Percentiles rank a stretch among this genome's conserved stretches.
Conservation (phyloP, 2,329 filamentous ascomycete genomes). For the Arachnomyces sp. region DNA sequence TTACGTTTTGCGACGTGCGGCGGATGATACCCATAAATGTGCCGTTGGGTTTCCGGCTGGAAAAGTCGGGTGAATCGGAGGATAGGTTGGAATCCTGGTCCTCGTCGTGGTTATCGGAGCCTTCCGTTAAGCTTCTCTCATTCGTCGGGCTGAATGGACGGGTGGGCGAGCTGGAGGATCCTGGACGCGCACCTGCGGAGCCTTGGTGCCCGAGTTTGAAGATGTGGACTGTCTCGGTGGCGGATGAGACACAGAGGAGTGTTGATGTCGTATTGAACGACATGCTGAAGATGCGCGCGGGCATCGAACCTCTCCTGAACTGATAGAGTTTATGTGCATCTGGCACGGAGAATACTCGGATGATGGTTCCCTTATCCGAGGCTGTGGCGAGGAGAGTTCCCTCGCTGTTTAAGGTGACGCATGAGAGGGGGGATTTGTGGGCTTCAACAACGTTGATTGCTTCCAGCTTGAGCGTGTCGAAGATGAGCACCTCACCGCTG, state of each 20-base stretch:
- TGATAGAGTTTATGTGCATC: conserved; percentile 89
- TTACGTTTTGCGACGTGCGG: conserved; percentile 90
- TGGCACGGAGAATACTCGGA: conserved; percentile 88
- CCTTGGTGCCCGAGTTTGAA: conserved; percentile 61
- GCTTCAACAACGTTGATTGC: conserved; percentile 93
- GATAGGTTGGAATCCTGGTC: not conserved
- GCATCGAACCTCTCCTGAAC: conserved; percentile 90
- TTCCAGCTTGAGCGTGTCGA: conserved; percentile 80
- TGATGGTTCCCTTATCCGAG: conserved; percentile 95
- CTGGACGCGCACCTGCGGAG: conserved; percentile 7
- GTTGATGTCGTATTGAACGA: conserved; percentile 94
- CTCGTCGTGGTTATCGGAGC: conserved; percentile 7
- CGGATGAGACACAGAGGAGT: conserved; percentile 87
- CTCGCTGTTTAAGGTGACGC: conserved; percentile 83
- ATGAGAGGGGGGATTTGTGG: conserved; percentile 83
- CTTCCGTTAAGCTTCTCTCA: conserved; percentile 20
- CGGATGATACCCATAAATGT: conserved; percentile 84
- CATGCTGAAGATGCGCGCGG: conserved; percentile 95
- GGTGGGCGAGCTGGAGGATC: conserved; percentile 19
- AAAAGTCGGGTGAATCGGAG: conserved; percentile 19
- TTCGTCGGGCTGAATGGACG: conserved; percentile 6
- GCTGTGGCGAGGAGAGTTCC: conserved; percentile 87
- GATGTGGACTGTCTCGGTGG: conserved; percentile 92
- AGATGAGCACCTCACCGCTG: conserved; percentile 85
- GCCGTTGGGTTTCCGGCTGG: conserved; percentile 50